Evolutionary conservation across 129 eudicot genomes (phyloP).

Genomic region (Scalesia atractyloides): DNA sequence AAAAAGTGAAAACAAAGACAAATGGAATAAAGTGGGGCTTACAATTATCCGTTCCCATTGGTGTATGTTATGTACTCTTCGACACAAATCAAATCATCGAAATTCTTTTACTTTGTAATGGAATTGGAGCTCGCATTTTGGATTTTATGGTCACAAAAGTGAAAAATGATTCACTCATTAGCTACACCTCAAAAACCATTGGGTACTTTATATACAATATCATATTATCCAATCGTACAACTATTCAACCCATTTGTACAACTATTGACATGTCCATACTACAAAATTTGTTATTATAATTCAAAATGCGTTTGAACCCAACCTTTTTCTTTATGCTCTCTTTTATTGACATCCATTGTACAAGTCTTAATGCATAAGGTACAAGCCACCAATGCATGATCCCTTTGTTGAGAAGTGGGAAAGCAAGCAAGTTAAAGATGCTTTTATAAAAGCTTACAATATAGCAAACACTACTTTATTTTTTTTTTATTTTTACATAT

Average conservation of each 20-base stretch:
- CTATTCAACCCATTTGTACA: constrained; percentile 26
- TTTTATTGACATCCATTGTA: constrained; percentile 1
- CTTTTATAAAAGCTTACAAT: constrained; percentile 37
- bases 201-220: constrained; percentile 24
- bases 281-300: constrained; percentile 23
- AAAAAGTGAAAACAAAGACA: constrained; percentile 27
- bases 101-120: constrained; percentile 34
- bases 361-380: constrained; percentile 21
- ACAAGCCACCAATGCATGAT: constrained; percentile 5
- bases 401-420: constrained; percentile 44
- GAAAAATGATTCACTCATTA: constrained; percentile 36
- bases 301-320: constrained; percentile 28
- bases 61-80: constrained; percentile 21
- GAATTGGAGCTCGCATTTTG: constrained; percentile 39
- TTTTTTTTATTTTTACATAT: background rate
- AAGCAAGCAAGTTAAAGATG: constrained; percentile 31
- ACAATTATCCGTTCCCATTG: constrained; percentile 25
- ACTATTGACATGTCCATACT: constrained; percentile 21
- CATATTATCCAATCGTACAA: constrained; percentile 34
- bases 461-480: constrained; percentile 20
- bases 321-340: constrained; percentile 22
- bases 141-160: constrained; percentile 40
- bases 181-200: constrained; percentile 29
- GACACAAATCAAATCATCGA: constrained; percentile 34
- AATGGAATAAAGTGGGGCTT: constrained; percentile 39